Conservation (phyloP, 805 yeast genomes). For the Starmerella riodocensis region DNA sequence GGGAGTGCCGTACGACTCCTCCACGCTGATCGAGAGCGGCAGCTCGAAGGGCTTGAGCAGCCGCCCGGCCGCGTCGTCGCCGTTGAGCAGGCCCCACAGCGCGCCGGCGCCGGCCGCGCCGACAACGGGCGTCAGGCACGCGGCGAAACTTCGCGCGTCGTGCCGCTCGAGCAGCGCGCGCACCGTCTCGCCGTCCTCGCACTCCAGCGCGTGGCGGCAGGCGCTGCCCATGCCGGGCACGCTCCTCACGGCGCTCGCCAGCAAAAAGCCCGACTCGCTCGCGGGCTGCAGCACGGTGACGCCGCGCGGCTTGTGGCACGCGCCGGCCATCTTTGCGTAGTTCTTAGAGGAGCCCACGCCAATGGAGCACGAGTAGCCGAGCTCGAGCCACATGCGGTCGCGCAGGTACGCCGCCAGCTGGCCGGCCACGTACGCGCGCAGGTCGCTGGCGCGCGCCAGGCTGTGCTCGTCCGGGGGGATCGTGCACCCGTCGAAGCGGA, state of each 20-base stretch:
- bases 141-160: not conserved
- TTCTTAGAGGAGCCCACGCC: constrained; percentile 24
- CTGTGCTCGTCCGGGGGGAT: constrained; percentile 15
- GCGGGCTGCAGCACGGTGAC: constrained; percentile 23
- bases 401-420: constrained; percentile 22
- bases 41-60: constrained; percentile 7
- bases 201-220: constrained; percentile 1
- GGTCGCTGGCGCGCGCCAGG: constrained; percentile 2
- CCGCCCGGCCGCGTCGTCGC: constrained; percentile 12
- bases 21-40: constrained; percentile 24
- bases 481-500: constrained; percentile 21
- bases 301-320: constrained; percentile 25
- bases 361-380: constrained; percentile 24
- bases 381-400: constrained; percentile 21
- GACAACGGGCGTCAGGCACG: not conserved
- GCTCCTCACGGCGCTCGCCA: constrained; percentile 7
- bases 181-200: constrained; percentile 6
- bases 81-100: constrained; percentile 11
- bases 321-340: constrained; percentile 25
- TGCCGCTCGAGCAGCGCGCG: constrained; percentile 4
- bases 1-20: constrained; percentile 21
- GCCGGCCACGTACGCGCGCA: constrained; percentile 23
- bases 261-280: constrained; percentile 19
- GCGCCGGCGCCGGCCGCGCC: not conserved
- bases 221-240: constrained; percentile 25